Evolutionary conservation across 1,139 yeast genomes (phyloP).

Genomic region (Trichomonascaceae sp.): DNA sequence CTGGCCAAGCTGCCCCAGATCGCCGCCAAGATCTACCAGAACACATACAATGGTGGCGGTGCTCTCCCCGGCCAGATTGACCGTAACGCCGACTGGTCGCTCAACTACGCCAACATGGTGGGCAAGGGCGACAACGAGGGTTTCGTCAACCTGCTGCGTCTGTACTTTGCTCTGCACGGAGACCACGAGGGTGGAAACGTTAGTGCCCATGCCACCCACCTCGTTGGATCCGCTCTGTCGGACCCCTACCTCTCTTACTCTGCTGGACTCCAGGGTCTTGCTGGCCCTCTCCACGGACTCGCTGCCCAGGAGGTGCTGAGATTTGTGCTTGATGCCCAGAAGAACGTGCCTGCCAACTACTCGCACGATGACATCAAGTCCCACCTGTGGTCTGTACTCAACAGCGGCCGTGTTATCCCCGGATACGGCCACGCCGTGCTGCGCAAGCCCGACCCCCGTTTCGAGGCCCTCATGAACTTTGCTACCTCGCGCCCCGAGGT

Average conservation of each 20-base stretch:
- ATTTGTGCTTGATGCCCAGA: conserved; percentile 77
- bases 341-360: conserved; percentile 59
- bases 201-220: conserved; percentile 93
- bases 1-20: conserved; percentile 86
- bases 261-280: conserved; percentile 93
- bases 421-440: conserved; percentile 97
- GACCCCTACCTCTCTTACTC: conserved; percentile 88
- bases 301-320: conserved; percentile 97
- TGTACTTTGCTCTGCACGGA: conserved; percentile 88
- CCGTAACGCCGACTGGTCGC: conserved; percentile 75
- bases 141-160: conserved; percentile 82
- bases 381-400: conserved; percentile 84
- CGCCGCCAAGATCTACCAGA: conserved; percentile 90
- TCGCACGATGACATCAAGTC: conserved; percentile 59
- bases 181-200: conserved; percentile 99
- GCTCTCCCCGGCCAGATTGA: conserved; percentile 57
- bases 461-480: conserved; percentile 93
- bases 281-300: conserved; percentile 97
- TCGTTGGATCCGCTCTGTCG: conserved; percentile 91
- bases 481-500: conserved; percentile 36
- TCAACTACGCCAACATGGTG: conserved; percentile 72
- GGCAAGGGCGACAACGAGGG: conserved; percentile 73
- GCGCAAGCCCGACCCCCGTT: conserved; percentile 96
- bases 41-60: conserved; percentile 71
- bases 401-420: conserved; percentile 91